These are phyloP conservation scores for Colletotrichum sp. DNA, from an alignment of 2,329 filamentous ascomycete species.

Conservation along the genomic window DNA sequence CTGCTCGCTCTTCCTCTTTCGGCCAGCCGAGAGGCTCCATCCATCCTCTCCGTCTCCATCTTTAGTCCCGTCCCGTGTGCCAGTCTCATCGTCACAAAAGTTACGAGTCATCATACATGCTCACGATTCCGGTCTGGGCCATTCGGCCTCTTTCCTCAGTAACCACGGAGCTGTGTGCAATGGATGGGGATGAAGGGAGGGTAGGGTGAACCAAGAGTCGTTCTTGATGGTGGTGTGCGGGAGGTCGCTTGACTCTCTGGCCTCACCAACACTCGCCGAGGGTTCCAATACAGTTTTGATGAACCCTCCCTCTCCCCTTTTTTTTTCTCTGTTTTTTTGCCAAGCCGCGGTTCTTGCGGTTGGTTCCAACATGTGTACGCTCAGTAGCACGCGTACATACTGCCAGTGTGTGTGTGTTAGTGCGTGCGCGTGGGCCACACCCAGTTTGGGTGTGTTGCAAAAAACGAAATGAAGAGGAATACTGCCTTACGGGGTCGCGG, in stretches of 20 bases:
- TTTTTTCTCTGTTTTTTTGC: not conserved
- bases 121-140: not conserved
- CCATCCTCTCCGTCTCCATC: not conserved
- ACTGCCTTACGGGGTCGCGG: conserved; percentile 9
- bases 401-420: not conserved
- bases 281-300: not conserved
- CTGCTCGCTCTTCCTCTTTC: not conserved
- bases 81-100: not conserved
- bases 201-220: not conserved
- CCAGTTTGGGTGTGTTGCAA: not conserved
- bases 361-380: not conserved
- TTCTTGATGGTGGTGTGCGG: not conserved
- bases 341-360: conserved; percentile 5
- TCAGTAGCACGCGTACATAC: not conserved
- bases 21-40: not conserved
- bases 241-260: not conserved
- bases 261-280: not conserved
- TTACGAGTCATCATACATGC: not conserved
- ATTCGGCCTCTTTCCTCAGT: not conserved
- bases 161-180: not conserved
- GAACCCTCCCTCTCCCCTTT: not conserved
- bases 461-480: not conserved
- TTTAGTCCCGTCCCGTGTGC: not conserved
- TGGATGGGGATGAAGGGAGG: not conserved
- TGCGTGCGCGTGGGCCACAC: not conserved